phyloP scores from a whole-genome alignment of 2,329 filamentous ascomycete genomes.

The Monosporascus sp. region DNA sequence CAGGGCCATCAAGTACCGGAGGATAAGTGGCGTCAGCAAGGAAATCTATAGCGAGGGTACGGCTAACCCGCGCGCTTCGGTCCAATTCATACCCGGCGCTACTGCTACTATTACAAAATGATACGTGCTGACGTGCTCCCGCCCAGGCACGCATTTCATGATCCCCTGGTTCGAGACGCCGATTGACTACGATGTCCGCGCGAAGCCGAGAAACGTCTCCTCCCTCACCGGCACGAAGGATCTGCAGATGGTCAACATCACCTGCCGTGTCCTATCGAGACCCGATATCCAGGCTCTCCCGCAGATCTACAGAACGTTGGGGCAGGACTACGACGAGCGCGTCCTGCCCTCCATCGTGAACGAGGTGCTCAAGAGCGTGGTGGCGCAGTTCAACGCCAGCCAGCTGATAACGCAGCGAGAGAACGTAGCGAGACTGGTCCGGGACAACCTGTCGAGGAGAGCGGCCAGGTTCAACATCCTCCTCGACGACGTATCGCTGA shows the following conservation, averaged over 20 bases:
- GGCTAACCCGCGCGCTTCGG: conserved; percentile 6
- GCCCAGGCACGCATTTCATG: conserved; percentile 78
- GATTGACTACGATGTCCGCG: conserved; percentile 94
- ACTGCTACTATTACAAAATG: not conserved
- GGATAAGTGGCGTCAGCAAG: conserved; percentile 86
- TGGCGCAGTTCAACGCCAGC: conserved; percentile 97
- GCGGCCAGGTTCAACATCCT: conserved; percentile 96
- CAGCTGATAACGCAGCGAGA: conserved; percentile 99
- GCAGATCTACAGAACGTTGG: conserved; percentile 94
- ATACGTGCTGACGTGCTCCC: conserved; percentile 11
- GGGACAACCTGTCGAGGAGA: conserved; percentile 86
- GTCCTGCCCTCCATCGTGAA: conserved; percentile 97
- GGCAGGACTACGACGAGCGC: conserved; percentile 93
- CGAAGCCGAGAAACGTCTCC: conserved; percentile 92
- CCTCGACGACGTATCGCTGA: conserved; percentile 94
- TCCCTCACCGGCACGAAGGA: conserved; percentile 98
- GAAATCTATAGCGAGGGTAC: conserved; percentile 94
- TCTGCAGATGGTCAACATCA: conserved; percentile 99
- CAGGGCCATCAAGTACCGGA: conserved; percentile 96
- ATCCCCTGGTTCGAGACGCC: conserved; percentile 98
- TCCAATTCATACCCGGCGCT: too few species aligned
- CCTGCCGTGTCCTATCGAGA: conserved; percentile 94
- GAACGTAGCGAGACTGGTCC: conserved; percentile 84
- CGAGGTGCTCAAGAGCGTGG: conserved; percentile 96
- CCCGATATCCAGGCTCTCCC: conserved; percentile 84